These are phyloP conservation scores for Mycena chlorophos DNA, from an alignment of 768 basidiomycete species.

Conservation along the genomic window DNA sequence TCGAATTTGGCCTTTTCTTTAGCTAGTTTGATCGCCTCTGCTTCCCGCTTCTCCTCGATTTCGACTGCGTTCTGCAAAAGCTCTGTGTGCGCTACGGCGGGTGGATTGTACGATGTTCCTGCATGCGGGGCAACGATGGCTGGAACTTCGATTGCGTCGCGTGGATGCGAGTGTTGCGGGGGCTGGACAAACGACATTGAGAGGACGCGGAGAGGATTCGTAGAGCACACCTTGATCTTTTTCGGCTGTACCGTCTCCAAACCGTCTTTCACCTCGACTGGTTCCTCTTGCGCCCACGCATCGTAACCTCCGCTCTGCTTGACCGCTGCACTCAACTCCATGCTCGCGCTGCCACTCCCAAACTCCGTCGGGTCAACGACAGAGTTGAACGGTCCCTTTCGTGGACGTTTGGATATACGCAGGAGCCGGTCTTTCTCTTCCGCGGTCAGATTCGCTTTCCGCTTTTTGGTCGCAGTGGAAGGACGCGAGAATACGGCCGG, in stretches of 20 bases:
- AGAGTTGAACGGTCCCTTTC: constrained; percentile 73
- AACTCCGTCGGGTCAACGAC: constrained; percentile 68
- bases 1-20: constrained; percentile 59
- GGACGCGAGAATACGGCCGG: constrained; percentile 75
- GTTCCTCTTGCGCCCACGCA: constrained; percentile 49
- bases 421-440: constrained; percentile 77
- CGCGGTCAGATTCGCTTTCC: constrained; percentile 48
- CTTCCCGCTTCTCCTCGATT: constrained; percentile 58
- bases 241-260: constrained; percentile 44
- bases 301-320: constrained; percentile 68
- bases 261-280: constrained; percentile 36
- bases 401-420: constrained; percentile 70
- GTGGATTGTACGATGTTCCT: constrained; percentile 90
- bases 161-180: constrained; percentile 47
- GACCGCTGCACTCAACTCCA: constrained; percentile 69
- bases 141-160: constrained; percentile 57
- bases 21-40: constrained; percentile 53
- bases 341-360: constrained; percentile 60
- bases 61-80: constrained; percentile 69
- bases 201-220: background rate
- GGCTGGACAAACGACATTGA: constrained; percentile 37
- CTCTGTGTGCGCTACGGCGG: constrained; percentile 66
- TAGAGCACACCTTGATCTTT: constrained; percentile 51
- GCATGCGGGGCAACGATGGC: constrained; percentile 73
- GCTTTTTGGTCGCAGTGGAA: constrained; percentile 37